A percentile compares a stretch with the other conserved stretches of the same genome.
phyloP scores from a whole-genome alignment of 2,329 filamentous ascomycete genomes.

The Ciborinia camelliae region DNA sequence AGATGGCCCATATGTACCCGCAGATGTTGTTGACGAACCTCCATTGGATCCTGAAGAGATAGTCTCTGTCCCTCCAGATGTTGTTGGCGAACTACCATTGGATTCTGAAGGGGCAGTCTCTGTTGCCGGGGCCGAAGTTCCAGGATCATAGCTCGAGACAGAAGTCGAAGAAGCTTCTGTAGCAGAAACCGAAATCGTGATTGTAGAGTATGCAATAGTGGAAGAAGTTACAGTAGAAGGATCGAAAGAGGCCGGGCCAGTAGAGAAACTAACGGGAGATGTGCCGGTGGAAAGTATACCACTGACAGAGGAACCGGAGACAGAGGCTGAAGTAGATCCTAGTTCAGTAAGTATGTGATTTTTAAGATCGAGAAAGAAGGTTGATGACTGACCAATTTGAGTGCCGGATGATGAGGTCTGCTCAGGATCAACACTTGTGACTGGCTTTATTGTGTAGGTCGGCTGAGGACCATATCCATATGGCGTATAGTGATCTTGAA shows the following conservation, averaged over 20 bases:
- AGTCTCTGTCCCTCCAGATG: neutral
- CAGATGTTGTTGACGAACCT: neutral
- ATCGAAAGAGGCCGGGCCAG: neutral
- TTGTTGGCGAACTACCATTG: neutral
- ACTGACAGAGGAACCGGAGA: conserved; percentile 2
- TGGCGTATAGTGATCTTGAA: conserved; percentile 31
- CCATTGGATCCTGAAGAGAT: neutral
- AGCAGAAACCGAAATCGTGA: neutral
- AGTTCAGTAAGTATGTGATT: neutral
- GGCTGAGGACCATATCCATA: conserved; percentile 33
- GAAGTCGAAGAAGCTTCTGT: conserved; percentile 6
- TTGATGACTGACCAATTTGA: neutral
- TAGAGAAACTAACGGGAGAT: conserved; percentile 8
- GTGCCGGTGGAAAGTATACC: conserved; percentile 8
- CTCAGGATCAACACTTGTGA: conserved; percentile 22
- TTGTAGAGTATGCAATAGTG: conserved; percentile 10
- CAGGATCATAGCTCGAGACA: conserved; percentile 16
- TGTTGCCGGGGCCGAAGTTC: neutral
- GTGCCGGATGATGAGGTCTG: conserved; percentile 17
- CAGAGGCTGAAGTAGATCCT: conserved; percentile 6
- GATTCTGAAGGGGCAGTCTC: neutral
- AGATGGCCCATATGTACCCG: neutral
- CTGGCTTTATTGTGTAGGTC: conserved; percentile 16
- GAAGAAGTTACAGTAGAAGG: conserved; percentile 9
- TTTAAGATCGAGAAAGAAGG: neutral